These are phyloP conservation scores for Cryptosporidium xiaoi DNA, from an alignment of 169 alveolate genomes.

Conservation along the genomic window DNA sequence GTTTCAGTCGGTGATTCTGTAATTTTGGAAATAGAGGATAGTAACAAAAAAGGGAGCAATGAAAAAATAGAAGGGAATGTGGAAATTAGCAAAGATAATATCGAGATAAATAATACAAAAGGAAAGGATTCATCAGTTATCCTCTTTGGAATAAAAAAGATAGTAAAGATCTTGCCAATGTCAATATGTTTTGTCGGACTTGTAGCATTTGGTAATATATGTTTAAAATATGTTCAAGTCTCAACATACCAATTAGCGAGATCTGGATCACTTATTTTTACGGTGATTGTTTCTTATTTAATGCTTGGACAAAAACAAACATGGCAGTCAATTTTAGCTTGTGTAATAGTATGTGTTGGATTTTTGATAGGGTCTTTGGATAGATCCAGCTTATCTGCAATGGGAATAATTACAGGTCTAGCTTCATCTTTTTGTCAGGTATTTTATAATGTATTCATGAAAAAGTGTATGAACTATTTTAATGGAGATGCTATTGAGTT, in stretches of 20 bases:
- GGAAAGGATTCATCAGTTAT: not conserved
- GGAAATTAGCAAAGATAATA: not conserved
- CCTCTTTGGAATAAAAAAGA: conserved; percentile 9
- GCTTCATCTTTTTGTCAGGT: conserved; percentile 79
- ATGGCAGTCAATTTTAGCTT: conserved; percentile 74
- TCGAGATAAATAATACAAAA: not conserved
- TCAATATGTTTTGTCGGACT: conserved; percentile 78
- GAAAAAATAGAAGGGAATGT: not conserved
- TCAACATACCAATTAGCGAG: conserved; percentile 82
- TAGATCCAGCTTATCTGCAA: conserved; percentile 57
- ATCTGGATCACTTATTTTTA: conserved; percentile 77
- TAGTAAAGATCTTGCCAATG: conserved; percentile 74
- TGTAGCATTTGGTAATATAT: conserved; percentile 77
- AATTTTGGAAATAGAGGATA: not conserved
- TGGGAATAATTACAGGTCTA: conserved; percentile 77
- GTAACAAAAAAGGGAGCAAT: not conserved
- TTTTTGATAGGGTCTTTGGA: conserved; percentile 78
- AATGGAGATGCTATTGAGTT: conserved; percentile 53
- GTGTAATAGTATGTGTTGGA: conserved; percentile 77
- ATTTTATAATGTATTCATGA: conserved; percentile 78
- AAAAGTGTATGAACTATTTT: conserved; percentile 61
- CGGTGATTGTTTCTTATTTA: conserved; percentile 74
- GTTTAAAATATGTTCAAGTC: conserved; percentile 78
- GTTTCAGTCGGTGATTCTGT: not conserved
- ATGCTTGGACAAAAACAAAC: conserved; percentile 73